Evolutionary conservation across 2,329 filamentous ascomycete species (phyloP).

Genomic region (Ophiosphaerella korrae): DNA sequence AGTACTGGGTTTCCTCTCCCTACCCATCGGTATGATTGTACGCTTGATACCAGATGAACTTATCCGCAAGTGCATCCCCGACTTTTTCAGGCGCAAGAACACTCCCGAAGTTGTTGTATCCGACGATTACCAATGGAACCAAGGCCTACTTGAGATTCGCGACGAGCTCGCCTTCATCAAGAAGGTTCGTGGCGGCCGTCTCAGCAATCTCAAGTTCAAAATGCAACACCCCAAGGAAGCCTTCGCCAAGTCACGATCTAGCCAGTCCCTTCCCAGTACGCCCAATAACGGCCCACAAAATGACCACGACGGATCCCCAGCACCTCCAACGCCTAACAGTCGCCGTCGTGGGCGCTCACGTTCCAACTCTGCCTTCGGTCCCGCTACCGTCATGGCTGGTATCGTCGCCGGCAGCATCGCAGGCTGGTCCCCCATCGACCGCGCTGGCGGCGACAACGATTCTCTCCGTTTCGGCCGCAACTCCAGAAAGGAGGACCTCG

Average conservation of each 20-base stretch:
- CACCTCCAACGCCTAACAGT: constrained; percentile 60
- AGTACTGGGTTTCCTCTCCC: constrained; percentile 79
- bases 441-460: constrained; percentile 50
- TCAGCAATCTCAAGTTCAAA: constrained; percentile 81
- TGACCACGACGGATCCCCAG: constrained; percentile 46
- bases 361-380: constrained; percentile 74
- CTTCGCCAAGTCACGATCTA: constrained; percentile 66
- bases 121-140: constrained; percentile 66
- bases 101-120: constrained; percentile 50
- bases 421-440: constrained; percentile 75
- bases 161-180: constrained; percentile 83
- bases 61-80: constrained; percentile 52
- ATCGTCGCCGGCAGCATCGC: constrained; percentile 78
- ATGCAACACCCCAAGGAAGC: constrained; percentile 76
- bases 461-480: constrained; percentile 47
- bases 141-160: constrained; percentile 73
- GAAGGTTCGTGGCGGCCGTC: constrained; percentile 77
- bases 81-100: constrained; percentile 49
- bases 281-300: constrained; percentile 59
- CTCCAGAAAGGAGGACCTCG: constrained; percentile 47
- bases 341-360: constrained; percentile 66
- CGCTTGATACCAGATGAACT: constrained; percentile 80
- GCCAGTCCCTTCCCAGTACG: constrained; percentile 67
- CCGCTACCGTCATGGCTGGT: constrained; percentile 81
- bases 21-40: constrained; percentile 81